A percentile compares a stretch with the other conserved stretches of the same genome.
Conservation (phyloP, 129 eudicot species). For the Arctium minus region DNA sequence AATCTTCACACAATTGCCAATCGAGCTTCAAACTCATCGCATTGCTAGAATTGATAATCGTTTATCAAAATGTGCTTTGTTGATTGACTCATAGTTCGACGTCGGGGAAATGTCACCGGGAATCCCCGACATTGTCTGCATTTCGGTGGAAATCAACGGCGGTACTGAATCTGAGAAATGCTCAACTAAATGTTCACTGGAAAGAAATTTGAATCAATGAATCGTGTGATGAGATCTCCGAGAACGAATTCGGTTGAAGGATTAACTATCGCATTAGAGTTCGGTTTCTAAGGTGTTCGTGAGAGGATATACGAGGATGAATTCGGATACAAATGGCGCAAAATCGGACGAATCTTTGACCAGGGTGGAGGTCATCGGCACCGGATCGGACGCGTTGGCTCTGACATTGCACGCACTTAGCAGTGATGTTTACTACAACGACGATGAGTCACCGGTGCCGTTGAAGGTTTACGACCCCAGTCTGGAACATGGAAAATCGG, state of each 20-base stretch:
- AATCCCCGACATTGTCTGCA: not conserved
- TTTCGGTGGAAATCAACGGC: constrained; percentile 14
- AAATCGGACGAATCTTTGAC: constrained; percentile 3
- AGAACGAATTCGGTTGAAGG: not conserved
- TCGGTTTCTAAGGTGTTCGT: not conserved
- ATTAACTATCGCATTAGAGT: not conserved
- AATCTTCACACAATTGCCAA: constrained; percentile 6
- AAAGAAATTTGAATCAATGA: not conserved
- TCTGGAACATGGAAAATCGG: not conserved
- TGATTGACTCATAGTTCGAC: not conserved
- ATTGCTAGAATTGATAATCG: constrained; percentile 3
- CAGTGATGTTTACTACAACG: not conserved
- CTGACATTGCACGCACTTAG: constrained; percentile 23
- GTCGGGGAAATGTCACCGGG: not conserved
- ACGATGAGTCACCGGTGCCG: constrained; percentile 21
- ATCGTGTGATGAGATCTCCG: not conserved
- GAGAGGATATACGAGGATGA: constrained; percentile 16
- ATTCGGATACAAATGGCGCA: not conserved
- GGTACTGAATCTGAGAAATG: constrained; percentile 8
- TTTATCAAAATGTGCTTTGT: constrained; percentile 19
- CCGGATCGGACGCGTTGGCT: constrained; percentile 18
- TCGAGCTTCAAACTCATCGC: constrained; percentile 2
- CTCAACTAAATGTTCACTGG: not conserved
- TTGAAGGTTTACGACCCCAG: not conserved
- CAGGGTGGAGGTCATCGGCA: constrained; percentile 1